Evolutionary conservation across 352 stramenopile genomes (phyloP).

Genomic region (Blastocystis hominis): DNA sequence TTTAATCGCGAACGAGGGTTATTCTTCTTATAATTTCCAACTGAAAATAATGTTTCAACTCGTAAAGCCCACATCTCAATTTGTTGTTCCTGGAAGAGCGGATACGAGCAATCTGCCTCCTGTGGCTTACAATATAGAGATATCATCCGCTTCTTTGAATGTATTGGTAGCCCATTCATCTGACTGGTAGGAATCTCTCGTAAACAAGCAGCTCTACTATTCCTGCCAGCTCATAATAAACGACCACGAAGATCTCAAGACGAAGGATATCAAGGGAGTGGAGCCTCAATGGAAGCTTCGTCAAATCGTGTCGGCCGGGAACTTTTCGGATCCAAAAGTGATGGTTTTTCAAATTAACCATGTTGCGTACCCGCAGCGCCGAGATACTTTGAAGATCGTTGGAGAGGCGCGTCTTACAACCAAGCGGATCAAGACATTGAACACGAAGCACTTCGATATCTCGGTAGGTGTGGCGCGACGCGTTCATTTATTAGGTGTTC

Average conservation of each 20-base stretch:
- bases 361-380: constrained; percentile 19
- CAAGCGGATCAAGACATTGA: neutral
- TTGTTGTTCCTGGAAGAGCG: neutral
- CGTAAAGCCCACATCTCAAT: constrained; percentile 3
- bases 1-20: neutral
- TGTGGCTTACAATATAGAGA: constrained; percentile 24
- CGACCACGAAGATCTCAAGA: neutral
- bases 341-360: neutral
- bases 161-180: neutral
- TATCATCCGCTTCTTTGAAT: neutral
- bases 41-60: constrained; percentile 49
- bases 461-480: neutral
- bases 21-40: neutral
- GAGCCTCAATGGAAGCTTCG: neutral
- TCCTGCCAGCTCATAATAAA: neutral
- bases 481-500: neutral
- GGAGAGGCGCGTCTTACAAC: neutral
- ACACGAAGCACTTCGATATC: neutral
- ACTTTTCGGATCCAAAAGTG: neutral
- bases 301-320: neutral
- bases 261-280: neutral
- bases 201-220: constrained; percentile 39
- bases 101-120: neutral
- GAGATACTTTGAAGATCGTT: neutral
- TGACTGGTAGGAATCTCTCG: neutral